Evolutionary conservation across 2,329 filamentous ascomycete species (phyloP), one percentile per base, ranked within the genome.

Genomic region (Monosporascus sp.): DNA sequence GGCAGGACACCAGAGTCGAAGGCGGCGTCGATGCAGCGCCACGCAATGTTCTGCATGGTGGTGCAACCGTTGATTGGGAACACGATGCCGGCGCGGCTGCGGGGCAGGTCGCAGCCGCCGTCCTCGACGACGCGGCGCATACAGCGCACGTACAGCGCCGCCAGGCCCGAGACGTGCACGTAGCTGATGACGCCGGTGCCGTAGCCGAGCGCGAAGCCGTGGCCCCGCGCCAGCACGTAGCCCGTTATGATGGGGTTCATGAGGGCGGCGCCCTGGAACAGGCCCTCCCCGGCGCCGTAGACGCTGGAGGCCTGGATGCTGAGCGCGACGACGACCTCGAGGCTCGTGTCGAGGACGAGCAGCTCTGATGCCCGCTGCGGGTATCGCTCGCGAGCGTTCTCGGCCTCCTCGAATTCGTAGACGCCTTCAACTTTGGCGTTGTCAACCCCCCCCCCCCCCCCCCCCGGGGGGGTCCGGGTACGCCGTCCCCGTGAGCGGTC

Each of bases 281-380:
- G 36, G 4, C 60, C 60, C 9, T 52, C 24, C 7, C 60, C 60
- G 1, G 37, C 24, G 31, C 58, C 58, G 36, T 56, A 54, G 27
- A 60, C 54, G 49, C 51, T 51, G 2, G 58, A 56, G 6, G 51
- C 50, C n/a, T 60, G 54, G 17, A 62, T 37, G 39, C 56, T 59
- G 9, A 56, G 31, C 22, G 57, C 57, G 15, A 22, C 27, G 9
- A 60, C 57, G 7, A 38, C 22, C 20, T 56, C 44, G 9, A 52
- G 49, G n/a, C 49, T 53, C 2, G 51, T 38, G 9, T 41, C 37
- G 11, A 62, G 53, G 7, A 55, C 60, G 17, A 7, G 43, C 8
- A 62, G 53, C 41, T 62, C 60, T 7, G 58, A 52, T 8, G 57
- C 52, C 20, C 60, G 53, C 45, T 62, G 58, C 15, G 60, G 56